Base-by-base conservation (phyloP, 352 stramenopile species). In the Phytophthora hibernalis region DNA sequence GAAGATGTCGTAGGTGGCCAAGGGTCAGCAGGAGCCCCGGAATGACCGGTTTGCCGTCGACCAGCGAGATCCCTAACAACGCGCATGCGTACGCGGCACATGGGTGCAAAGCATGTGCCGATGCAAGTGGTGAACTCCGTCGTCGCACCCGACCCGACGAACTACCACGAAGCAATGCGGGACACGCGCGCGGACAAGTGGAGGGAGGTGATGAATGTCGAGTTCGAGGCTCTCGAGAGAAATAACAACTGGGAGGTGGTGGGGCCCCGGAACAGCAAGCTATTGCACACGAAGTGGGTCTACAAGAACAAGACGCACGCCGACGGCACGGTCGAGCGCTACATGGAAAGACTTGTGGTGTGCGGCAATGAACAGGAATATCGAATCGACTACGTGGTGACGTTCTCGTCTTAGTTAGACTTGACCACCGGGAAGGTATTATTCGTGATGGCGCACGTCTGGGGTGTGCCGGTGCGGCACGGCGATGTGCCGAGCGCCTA, bases 401-500 rank as follows among this genome's bases (percentile, higher is more conserved):
- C 38, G 9, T 45, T 45, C n/a, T 45, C 38, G 2, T 2, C n/a
- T 5, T 16, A 24, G 8, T 5, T 45, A 2, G n/a, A 45, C 38
- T 54, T 43, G 31, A 54, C 45, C 9, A 22, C 53, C 4, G 15
- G 3, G 16, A 61, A 31, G 42, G 11, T 61, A 0, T 31, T 61
- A 1, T 35, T 61, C 7, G 53, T 11, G 26, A 0, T 61, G 0
- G 33, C n/a, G 13, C 18, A 10, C 13, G 48, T 53, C 3, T 47
- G 31, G 43, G 7, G 35, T 5, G 43, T 62, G 30, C 43, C 42
- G 2, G 44, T 31, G 6, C 30, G 54, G 26, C 54, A 54, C 13
- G 43, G 54, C 7, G 43, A 62, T 10, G 44, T 62, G 11, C 30
- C 43, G 15, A 56, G 15, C 24, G 47, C 20, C 4, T 48, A 62